Percentiles rank a stretch among this genome's conserved stretches.
Conservation (phyloP, 495 filamentous ascomycete genomes). For the Xylaria intraflava region DNA sequence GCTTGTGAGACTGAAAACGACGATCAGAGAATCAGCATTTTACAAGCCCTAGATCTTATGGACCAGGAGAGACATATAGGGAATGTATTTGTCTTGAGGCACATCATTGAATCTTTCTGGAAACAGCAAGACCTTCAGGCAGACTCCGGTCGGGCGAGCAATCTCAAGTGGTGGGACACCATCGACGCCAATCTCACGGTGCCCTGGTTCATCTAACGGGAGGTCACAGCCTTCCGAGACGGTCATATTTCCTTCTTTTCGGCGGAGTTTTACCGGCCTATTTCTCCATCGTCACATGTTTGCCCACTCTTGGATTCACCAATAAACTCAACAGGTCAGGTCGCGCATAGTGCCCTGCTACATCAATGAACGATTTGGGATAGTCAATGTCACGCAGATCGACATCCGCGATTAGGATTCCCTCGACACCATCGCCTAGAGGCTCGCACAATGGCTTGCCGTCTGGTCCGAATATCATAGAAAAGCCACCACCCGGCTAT, state of each 20-base stretch:
- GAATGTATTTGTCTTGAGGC: constrained; percentile 29
- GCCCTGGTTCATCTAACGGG: constrained; percentile 30
- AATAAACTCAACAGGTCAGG: constrained; percentile 51
- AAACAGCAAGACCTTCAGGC: constrained; percentile 32
- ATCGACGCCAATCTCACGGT: constrained; percentile 23
- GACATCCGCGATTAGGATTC: constrained; percentile 43
- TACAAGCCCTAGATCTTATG: constrained; percentile 27
- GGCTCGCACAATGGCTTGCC: constrained; percentile 39
- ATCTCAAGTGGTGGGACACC: constrained; percentile 31
- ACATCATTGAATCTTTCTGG: constrained; percentile 32
- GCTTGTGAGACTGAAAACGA: constrained; percentile 31
- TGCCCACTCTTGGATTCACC: constrained; percentile 32
- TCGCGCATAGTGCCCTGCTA: constrained; percentile 45
- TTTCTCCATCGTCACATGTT: constrained; percentile 28
- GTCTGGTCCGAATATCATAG: constrained; percentile 50
- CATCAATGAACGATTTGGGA: constrained; percentile 40
- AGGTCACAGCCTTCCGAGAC: background rate
- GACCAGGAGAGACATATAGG: constrained; percentile 29
- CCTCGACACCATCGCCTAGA: constrained; percentile 30
- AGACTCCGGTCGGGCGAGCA: constrained; percentile 19
- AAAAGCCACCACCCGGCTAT: constrained; percentile 42
- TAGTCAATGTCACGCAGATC: constrained; percentile 36
- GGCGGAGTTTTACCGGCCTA: background rate
- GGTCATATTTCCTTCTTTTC: background rate
- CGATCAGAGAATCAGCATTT: constrained; percentile 27